Conservation (phyloP, 2,329 filamentous ascomycete genomes). For the Aureobasidium lini region DNA sequence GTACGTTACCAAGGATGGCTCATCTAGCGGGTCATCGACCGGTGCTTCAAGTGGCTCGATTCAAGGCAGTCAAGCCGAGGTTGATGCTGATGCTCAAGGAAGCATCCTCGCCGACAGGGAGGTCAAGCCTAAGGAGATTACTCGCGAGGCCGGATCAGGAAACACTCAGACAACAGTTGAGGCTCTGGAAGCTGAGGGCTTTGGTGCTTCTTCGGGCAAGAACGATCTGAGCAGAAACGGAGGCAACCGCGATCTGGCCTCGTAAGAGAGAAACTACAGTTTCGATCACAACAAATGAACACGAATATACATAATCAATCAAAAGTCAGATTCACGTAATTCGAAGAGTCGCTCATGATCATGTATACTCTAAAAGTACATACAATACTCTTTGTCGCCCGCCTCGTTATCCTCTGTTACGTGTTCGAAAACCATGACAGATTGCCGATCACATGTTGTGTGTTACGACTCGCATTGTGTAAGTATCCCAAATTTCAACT, state of each 20-base stretch:
- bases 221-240: slow-evolving; percentile 5
- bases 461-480: no score
- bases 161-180: neutral
- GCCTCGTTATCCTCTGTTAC: no score
- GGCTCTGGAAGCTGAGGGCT: neutral
- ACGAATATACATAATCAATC: neutral
- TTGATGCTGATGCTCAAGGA: slow-evolving; percentile 35
- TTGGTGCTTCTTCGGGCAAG: neutral
- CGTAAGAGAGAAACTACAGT: neutral
- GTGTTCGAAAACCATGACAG: no score
- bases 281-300: neutral
- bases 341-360: no score
- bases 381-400: no score
- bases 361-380: no score
- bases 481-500: no score
- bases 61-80: slow-evolving; percentile 27
- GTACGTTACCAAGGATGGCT: neutral
- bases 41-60: neutral
- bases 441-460: no score
- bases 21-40: neutral
- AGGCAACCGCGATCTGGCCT: neutral
- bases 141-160: slow-evolving; percentile 31
- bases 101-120: slow-evolving; percentile 45
- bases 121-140: slow-evolving; percentile 49
- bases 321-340: neutral